Evolutionary conservation across 768 basidiomycete species (phyloP), one percentile per base, ranked within the genome.

Genomic region (Lactarius indigo): DNA sequence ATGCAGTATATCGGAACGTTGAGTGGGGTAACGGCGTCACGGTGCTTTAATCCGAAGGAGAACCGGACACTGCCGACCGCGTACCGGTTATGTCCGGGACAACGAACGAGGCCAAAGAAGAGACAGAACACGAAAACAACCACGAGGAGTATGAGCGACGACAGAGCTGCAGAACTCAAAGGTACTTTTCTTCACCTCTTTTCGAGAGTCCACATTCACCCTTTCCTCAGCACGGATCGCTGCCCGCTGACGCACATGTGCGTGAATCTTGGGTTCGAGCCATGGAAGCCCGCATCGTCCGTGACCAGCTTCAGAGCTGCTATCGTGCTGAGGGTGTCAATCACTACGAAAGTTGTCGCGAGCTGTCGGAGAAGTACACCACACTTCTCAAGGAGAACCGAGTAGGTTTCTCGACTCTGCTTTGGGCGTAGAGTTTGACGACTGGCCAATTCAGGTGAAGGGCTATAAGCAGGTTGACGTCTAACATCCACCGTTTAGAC

Each of bases 201-300:
- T 18, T 18, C 12, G 47, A 23, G 28, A 28, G n/a, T n/a, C 18
- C 52, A 42, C 7, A 26, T 12, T 59, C 12, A 8, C n/a, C 30
- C 13, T n/a, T 47, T 59, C 31, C 41, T 39, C 64, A 92, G 91
- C 83, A 20, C 86, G 84, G 75, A 76, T 90, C 59, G 78, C 84
- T 72, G 84, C 83, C 71, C 89, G 91, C n/a, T 47, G 94, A 96
- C 68, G 79, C 85, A 56, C 80, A 85, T 77, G 81, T 98, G 74
- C 87, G 91, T 60, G 95, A 98, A 79, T 91, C 92, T 59, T 98
- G 96, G 96, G 85, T 97, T 37, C 89, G 88, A 71, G 89, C 92
- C 26, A 96, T 98, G 94, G 95, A 97, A 77, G 86, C 87, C 37
- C 87, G 91, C 57, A 81, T 98, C 65, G 93, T 97, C 57, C 87